Evolutionary conservation across 2,329 filamentous ascomycete genomes (phyloP).

Genomic region (Endoconidiophora laricicola): DNA sequence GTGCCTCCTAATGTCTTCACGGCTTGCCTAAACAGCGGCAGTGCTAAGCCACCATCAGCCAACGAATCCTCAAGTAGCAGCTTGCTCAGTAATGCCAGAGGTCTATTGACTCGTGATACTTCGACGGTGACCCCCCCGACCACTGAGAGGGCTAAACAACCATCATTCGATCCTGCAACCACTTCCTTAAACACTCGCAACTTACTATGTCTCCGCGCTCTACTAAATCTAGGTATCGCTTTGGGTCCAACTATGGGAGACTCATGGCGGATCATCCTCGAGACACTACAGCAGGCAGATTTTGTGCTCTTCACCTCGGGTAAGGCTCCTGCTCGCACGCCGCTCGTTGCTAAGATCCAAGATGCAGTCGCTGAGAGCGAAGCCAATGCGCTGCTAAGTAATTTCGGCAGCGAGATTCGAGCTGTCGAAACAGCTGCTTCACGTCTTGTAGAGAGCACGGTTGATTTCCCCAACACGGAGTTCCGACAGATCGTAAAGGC

Average conservation of each 20-base stretch:
- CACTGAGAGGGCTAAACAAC: conserved; percentile 41
- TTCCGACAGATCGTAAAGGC: conserved; percentile 65
- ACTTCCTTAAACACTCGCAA: conserved; percentile 70
- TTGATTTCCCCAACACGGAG: conserved; percentile 70
- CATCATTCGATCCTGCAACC: conserved; percentile 36
- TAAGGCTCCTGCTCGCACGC: conserved; percentile 35
- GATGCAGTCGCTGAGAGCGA: conserved; percentile 36
- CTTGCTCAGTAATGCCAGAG: conserved; percentile 55
- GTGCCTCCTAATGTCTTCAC: conserved; percentile 66
- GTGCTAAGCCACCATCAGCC: conserved; percentile 31
- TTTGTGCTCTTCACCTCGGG: conserved; percentile 57
- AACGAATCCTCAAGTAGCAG: conserved; percentile 22
- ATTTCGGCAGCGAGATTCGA: conserved; percentile 64
- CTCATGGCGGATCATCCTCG: conserved; percentile 82
- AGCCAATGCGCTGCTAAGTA: conserved; percentile 35
- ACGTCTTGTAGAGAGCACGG: conserved; percentile 77
- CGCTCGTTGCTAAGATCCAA: conserved; percentile 26
- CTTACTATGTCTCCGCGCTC: conserved; percentile 70
- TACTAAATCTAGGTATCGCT: conserved; percentile 91
- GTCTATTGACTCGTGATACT: conserved; percentile 57
- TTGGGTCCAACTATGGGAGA: conserved; percentile 70
- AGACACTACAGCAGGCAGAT: conserved; percentile 84
- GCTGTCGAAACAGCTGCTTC: conserved; percentile 79
- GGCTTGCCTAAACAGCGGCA: conserved; percentile 36
- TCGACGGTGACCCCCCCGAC: conserved; percentile 42